Evolutionary conservation across 208 protist genomes (phyloP).

Genomic region (Trypanosoma grayi): DNA sequence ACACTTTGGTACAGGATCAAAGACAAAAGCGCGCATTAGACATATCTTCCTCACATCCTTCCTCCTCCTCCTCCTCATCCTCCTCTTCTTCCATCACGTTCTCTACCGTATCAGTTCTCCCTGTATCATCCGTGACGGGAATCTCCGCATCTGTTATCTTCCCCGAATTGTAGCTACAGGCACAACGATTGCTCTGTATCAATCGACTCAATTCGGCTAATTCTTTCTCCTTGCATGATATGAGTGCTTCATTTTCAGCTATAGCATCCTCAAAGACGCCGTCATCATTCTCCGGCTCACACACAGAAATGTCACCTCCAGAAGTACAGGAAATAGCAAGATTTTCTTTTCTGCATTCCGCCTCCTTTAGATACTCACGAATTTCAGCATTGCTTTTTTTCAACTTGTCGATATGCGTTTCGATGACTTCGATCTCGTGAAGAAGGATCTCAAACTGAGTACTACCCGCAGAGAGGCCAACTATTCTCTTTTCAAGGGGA

Average conservation of each 20-base stretch:
- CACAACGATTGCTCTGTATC: constrained; percentile 30
- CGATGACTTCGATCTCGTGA: constrained; percentile 52
- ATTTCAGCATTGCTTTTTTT: constrained; percentile 67
- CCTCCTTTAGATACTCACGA: constrained; percentile 28
- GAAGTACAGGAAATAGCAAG: not conserved
- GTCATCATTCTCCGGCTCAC: constrained; percentile 26
- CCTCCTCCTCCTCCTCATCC: no score
- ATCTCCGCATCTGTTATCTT: not conserved
- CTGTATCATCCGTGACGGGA: not conserved
- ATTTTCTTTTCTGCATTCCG: not conserved
- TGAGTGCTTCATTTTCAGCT: constrained; percentile 38
- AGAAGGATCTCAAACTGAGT: constrained; percentile 58
- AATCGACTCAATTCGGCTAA: constrained; percentile 24
- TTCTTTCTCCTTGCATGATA: constrained; percentile 30
- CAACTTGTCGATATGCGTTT: constrained; percentile 53
- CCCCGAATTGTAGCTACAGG: constrained; percentile 15
- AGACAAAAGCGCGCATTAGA: constrained; percentile 20
- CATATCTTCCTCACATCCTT: constrained; percentile 3
- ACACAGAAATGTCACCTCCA: constrained; percentile 9
- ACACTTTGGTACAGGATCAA: constrained; percentile 2
- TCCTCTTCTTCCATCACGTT: no score
- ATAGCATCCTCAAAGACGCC: constrained; percentile 35
- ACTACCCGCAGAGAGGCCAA: constrained; percentile 10
- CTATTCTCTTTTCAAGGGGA: constrained; percentile 1
- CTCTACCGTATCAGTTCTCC: constrained; percentile 2